Percentiles rank a stretch among this genome's conserved stretches.
Evolutionary conservation across 2,329 filamentous ascomycete species (phyloP).

Genomic region (Neophaeococcomyces aloes): DNA sequence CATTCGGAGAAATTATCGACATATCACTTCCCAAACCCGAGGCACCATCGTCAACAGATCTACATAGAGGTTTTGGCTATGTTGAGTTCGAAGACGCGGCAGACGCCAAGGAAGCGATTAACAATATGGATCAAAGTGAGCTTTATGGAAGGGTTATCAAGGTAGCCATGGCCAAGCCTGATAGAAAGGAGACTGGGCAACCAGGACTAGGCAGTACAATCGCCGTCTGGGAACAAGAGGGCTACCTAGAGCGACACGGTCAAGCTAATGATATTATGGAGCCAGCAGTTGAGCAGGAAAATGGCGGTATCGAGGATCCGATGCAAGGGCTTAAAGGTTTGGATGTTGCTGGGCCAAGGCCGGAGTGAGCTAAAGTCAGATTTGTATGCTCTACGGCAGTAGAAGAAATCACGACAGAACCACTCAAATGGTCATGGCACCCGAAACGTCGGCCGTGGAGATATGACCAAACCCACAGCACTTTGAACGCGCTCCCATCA

Average conservation of each 20-base stretch:
- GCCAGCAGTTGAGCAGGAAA: slow-evolving; percentile 45
- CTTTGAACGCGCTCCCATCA: no score
- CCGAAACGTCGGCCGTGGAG: no score
- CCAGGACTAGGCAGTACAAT: slow-evolving; percentile 87
- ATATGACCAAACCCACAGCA: no score
- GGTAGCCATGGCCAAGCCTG: slow-evolving; percentile 81
- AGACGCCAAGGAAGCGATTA: slow-evolving; percentile 88
- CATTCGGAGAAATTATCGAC: slow-evolving; percentile 91
- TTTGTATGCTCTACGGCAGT: neutral
- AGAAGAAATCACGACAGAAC: no score
- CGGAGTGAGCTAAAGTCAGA: slow-evolving; percentile 46
- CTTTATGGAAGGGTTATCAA: slow-evolving; percentile 87
- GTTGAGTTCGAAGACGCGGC: slow-evolving; percentile 80
- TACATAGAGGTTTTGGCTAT: slow-evolving; percentile 89
- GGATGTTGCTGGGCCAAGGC: slow-evolving; percentile 78
- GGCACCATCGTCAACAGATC: slow-evolving; percentile 62
- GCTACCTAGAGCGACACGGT: slow-evolving; percentile 81
- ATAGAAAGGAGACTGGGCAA: slow-evolving; percentile 54
- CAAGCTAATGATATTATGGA: slow-evolving; percentile 68
- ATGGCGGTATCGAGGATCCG: slow-evolving; percentile 59
- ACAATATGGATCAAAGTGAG: slow-evolving; percentile 98
- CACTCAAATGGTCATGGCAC: no score
- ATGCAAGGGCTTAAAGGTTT: slow-evolving; percentile 93
- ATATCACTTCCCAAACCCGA: slow-evolving; percentile 85
- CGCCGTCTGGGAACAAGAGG: slow-evolving; percentile 96